These are phyloP conservation scores for Plasmodium coatneyi DNA, from an alignment of 169 alveolate genomes.

Conservation along the genomic window DNA sequence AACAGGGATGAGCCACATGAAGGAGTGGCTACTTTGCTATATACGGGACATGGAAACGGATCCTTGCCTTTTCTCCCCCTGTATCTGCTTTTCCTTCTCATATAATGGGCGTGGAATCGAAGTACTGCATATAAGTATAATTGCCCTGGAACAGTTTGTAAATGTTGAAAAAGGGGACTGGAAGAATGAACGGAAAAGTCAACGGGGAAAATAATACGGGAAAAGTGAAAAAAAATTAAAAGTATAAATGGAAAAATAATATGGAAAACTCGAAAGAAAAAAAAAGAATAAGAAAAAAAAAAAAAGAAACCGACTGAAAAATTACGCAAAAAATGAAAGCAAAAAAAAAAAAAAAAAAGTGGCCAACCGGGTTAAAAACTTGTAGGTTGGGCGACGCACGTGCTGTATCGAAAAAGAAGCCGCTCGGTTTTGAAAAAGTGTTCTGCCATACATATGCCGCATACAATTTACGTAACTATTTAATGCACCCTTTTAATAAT, in stretches of 20 bases:
- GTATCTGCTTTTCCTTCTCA: neutral
- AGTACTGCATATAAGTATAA: neutral
- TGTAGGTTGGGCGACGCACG: neutral
- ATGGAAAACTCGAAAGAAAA: neutral
- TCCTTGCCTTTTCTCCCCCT: neutral
- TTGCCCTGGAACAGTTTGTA: neutral
- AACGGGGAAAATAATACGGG: neutral
- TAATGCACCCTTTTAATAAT: neutral
- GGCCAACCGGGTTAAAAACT: neutral
- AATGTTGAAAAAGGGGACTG: neutral
- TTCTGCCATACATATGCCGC: neutral
- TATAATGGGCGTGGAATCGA: neutral
- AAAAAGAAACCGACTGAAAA: neutral
- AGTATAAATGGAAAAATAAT: neutral
- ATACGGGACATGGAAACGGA: neutral
- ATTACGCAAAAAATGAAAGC: neutral
- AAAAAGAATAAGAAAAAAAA: neutral
- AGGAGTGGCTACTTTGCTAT: neutral
- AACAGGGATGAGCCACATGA: neutral
- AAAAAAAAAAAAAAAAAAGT: neutral
- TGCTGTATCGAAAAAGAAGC: neutral
- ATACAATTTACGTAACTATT: neutral
- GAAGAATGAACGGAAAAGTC: neutral
- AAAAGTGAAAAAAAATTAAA: neutral
- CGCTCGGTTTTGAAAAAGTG: neutral